Conservation (phyloP, 2,329 filamentous ascomycete genomes). For the Neospermospora avenae region DNA sequence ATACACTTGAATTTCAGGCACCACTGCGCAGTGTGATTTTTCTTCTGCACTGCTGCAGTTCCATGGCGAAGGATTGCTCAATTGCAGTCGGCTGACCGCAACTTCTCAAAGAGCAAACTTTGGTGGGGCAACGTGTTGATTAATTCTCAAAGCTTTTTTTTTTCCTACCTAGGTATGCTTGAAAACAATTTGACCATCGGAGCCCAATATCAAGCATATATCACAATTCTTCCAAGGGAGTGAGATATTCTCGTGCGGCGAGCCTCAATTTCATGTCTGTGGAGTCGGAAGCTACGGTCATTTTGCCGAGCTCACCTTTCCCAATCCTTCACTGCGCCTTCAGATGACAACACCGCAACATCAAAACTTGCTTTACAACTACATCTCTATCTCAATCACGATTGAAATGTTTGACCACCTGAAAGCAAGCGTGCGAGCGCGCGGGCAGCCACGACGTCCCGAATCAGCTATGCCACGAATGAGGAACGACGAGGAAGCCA, state of each 20-base stretch:
- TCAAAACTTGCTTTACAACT: neutral
- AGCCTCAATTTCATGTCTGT: no score
- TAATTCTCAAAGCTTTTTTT: no score
- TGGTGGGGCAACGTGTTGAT: no score
- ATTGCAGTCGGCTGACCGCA: no score
- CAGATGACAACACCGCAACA: neutral
- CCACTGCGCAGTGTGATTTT: no score
- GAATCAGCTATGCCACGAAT: conserved; percentile 5
- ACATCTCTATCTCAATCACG: neutral
- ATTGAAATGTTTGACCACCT: neutral
- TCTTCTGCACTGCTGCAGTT: no score
- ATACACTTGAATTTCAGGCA: no score
- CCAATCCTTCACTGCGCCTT: neutral
- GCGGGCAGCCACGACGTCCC: neutral
- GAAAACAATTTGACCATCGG: no score
- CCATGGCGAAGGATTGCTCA: no score
- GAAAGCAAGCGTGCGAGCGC: conserved; percentile 3
- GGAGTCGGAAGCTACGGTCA: neutral
- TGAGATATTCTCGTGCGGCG: neutral
- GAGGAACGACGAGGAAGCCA: conserved; percentile 1
- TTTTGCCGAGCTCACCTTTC: neutral
- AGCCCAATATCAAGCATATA: no score
- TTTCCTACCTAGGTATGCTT: no score
- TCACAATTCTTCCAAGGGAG: neutral
- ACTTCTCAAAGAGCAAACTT: no score